Evolutionary conservation across 192 early-diverging fungal genomes (phyloP), one percentile per base, ranked within the genome.

Genomic region (Haplosporangium gracile): DNA sequence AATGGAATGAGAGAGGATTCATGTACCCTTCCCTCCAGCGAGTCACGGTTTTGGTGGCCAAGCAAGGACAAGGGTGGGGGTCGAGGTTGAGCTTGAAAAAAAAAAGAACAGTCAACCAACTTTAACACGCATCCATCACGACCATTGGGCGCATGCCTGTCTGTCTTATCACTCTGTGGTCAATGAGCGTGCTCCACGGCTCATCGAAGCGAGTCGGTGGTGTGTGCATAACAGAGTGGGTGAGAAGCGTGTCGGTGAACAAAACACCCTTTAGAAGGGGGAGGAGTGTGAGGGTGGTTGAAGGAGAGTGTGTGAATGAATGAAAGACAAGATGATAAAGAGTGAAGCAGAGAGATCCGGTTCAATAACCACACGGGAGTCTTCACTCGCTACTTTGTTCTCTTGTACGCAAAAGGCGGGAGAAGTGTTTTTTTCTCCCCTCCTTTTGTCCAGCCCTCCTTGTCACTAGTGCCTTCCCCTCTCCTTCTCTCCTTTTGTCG

Each of bases 41-140:
- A 72, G 22, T 72, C 40, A 40, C 38, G 40, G 18, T 24, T 70
- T 70, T 72, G 71, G 71, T 72, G 71, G 71, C 70, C 70, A 72
- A 72, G 24, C 39, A 43, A 38, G 2, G 70, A n/a, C 10, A 71
- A 9, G 22, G 40, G 70, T 15, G 34, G 32, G 32, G 5, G 24
- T 69, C 5, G 2, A 22, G 24, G 16, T 43, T 24, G 40, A 20
- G 43, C 45, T 32, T 32, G 60, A 65, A 29, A 29, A 29, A 32
- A 24, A 60, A 65, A 29, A 32, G 60, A 32, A 11, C 60, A 65
- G 60, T 32, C 49, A 51, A 51, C 2, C 36, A n/a, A n/a, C n/a
- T n/a, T 49, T 4, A 16, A 63, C 60, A 63, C 9, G 2, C 53
- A 49, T 13, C 4, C 53, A n/a, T 53, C 53, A 10, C 47, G 57